Evolutionary conservation across 495 filamentous ascomycete species (phyloP).

Genomic region (Penicillium roqueforti): DNA sequence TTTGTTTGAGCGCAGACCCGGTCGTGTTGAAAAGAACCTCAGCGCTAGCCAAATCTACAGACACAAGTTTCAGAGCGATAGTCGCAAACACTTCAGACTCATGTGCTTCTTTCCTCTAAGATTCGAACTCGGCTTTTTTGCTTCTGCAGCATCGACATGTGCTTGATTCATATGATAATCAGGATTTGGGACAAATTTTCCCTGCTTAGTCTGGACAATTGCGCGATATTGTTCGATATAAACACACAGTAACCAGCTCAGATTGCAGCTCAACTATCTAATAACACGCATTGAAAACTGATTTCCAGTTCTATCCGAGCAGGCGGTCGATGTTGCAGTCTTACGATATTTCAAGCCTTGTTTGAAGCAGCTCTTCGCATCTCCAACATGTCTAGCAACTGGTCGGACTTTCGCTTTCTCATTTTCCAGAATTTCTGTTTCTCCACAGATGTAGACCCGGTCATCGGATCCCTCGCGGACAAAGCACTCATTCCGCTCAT

Average conservation of each 20-base stretch:
- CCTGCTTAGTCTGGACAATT: constrained; percentile 7
- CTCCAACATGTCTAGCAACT: constrained; percentile 22
- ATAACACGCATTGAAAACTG: constrained; percentile 19
- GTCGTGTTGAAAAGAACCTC: constrained; percentile 16
- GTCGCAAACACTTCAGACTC: constrained; percentile 6
- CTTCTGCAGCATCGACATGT: constrained; percentile 23
- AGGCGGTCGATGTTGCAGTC: constrained; percentile 24
- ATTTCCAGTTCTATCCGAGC: constrained; percentile 26
- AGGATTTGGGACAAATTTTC: constrained; percentile 19
- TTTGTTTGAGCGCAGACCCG: constrained; percentile 13
- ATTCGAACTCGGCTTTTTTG: constrained; percentile 22
- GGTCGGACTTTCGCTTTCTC: constrained; percentile 25
- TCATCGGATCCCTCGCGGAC: constrained; percentile 23
- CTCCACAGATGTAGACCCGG: constrained; percentile 19
- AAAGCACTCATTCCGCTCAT: constrained; percentile 17
- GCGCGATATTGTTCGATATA: constrained; percentile 17
- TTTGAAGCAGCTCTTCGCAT: constrained; percentile 18
- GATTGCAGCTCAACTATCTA: constrained; percentile 22
- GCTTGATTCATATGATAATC: constrained; percentile 17
- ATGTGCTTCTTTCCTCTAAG: constrained; percentile 13
- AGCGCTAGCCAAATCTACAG: constrained; percentile 28
- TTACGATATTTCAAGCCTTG: constrained; percentile 13
- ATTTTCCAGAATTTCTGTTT: constrained; percentile 22
- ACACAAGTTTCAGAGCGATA: constrained; percentile 19
- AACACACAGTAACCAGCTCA: constrained; percentile 22